Conservation (phyloP, 2,329 filamentous ascomycete species). For the Taxawa tesnikishii region DNA sequence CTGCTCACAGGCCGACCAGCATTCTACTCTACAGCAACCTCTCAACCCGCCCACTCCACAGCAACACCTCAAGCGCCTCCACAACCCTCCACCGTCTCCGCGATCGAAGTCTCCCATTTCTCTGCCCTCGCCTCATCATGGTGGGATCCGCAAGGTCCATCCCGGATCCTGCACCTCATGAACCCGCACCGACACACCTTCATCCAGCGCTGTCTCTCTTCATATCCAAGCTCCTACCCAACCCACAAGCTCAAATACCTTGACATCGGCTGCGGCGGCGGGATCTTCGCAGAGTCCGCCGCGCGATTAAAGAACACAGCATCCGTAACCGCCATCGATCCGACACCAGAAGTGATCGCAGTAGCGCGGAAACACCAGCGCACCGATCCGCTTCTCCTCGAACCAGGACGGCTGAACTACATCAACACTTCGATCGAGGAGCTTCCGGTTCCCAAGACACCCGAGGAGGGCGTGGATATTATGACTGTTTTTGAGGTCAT, state of each 20-base stretch:
- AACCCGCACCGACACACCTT: conserved; percentile 94
- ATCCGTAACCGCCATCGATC: conserved; percentile 65
- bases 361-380: conserved; percentile 67
- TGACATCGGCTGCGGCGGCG: conserved; percentile 89
- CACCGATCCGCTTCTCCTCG: conserved; percentile 54
- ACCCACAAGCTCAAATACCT: conserved; percentile 53
- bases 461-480: conserved; percentile 52
- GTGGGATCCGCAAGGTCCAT: conserved; percentile 95
- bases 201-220: conserved; percentile 53
- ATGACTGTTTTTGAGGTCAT: conserved; percentile 89
- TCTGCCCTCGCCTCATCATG: conserved; percentile 82
- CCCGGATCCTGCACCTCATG: conserved; percentile 89
- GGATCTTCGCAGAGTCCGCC: conserved; percentile 86
- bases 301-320: conserved; percentile 53
- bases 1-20: conserved; percentile 1
- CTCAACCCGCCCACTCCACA: neutral
- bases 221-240: conserved; percentile 7
- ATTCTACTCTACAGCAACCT: conserved; percentile 2
- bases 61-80: conserved; percentile 3
- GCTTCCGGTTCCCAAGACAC: conserved; percentile 27
- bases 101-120: conserved; percentile 87
- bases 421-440: conserved; percentile 66
- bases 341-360: conserved; percentile 58
- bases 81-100: conserved; percentile 57
- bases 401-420: conserved; percentile 52